phyloP scores from a whole-genome alignment of 2,329 filamentous ascomycete genomes.

The Grosmannia clavigera region DNA sequence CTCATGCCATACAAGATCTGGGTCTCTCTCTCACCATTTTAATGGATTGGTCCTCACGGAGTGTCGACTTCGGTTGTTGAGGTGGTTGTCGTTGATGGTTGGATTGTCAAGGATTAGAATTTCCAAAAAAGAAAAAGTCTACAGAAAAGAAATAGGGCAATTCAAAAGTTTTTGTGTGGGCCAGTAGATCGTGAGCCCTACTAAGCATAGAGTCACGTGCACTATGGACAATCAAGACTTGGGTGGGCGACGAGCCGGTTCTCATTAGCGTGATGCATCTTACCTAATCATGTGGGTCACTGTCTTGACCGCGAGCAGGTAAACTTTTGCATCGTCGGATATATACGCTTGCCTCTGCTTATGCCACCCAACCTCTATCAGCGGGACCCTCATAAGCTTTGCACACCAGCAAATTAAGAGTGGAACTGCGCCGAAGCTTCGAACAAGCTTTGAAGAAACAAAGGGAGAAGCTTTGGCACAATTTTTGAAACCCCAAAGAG shows the following conservation, averaged over 20 bases:
- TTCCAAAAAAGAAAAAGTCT: conserved; percentile 6
- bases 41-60: conserved; percentile 9
- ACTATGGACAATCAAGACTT: not conserved
- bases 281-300: not conserved
- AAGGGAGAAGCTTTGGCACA: conserved; percentile 3
- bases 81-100: conserved; percentile 4
- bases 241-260: conserved; percentile 8
- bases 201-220: conserved; percentile 4
- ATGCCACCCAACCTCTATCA: conserved; percentile 4
- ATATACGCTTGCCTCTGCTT: not conserved
- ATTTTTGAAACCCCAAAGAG: conserved; percentile 26
- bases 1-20: not conserved
- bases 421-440: conserved; percentile 8
- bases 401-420: not conserved
- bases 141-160: conserved; percentile 4
- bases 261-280: not conserved
- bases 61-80: conserved; percentile 5
- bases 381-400: conserved; percentile 1
- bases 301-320: not conserved
- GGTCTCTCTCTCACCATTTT: conserved; percentile 24
- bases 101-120: conserved; percentile 1
- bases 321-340: conserved; percentile 2
- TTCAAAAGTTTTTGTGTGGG: conserved; percentile 8
- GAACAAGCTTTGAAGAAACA: conserved; percentile 2
- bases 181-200: conserved; percentile 6